phyloP scores from a whole-genome alignment of 805 yeast species.

The Kluyveromyces starmeri region DNA sequence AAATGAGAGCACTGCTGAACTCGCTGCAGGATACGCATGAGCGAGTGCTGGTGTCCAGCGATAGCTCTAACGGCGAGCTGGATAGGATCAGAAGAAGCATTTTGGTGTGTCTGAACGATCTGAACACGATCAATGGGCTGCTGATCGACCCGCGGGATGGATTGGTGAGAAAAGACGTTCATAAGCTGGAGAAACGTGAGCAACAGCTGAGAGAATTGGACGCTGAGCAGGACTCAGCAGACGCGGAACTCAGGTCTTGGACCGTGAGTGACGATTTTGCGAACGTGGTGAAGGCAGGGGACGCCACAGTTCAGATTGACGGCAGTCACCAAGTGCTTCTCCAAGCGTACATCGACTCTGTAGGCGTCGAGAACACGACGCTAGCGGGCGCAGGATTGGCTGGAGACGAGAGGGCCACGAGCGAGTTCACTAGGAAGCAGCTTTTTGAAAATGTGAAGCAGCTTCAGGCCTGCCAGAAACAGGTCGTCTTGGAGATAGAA shows the following conservation, averaged over 20 bases:
- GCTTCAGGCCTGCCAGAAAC: slow-evolving; percentile 9
- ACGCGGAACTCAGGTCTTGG: slow-evolving; percentile 9
- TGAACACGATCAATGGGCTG: slow-evolving; percentile 18
- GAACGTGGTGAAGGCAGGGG: neutral
- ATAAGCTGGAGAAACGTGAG: slow-evolving; percentile 8
- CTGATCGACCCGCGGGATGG: slow-evolving; percentile 19
- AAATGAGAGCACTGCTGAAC: slow-evolving; percentile 16
- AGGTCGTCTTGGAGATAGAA: slow-evolving; percentile 13
- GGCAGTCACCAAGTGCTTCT: slow-evolving; percentile 15
- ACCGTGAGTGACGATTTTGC: neutral
- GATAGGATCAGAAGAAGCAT: slow-evolving; percentile 21
- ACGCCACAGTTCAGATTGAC: slow-evolving; percentile 4
- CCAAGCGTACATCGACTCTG: slow-evolving; percentile 19
- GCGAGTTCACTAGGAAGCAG: neutral
- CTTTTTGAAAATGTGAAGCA: slow-evolving; percentile 8
- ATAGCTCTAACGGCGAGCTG: slow-evolving; percentile 10
- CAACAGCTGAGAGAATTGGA: slow-evolving; percentile 10
- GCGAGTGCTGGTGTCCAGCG: slow-evolving; percentile 14
- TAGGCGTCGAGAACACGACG: slow-evolving; percentile 19
- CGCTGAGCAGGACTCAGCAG: slow-evolving; percentile 8
- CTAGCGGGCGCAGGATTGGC: slow-evolving; percentile 6
- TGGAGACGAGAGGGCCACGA: neutral
- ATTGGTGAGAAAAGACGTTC: slow-evolving; percentile 16
- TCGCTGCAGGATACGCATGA: slow-evolving; percentile 17
- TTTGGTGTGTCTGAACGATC: slow-evolving; percentile 22